These are phyloP conservation scores for Diplogelasinospora grovesii DNA, from an alignment of 495 filamentous ascomycete genomes.

Conservation along the genomic window DNA sequence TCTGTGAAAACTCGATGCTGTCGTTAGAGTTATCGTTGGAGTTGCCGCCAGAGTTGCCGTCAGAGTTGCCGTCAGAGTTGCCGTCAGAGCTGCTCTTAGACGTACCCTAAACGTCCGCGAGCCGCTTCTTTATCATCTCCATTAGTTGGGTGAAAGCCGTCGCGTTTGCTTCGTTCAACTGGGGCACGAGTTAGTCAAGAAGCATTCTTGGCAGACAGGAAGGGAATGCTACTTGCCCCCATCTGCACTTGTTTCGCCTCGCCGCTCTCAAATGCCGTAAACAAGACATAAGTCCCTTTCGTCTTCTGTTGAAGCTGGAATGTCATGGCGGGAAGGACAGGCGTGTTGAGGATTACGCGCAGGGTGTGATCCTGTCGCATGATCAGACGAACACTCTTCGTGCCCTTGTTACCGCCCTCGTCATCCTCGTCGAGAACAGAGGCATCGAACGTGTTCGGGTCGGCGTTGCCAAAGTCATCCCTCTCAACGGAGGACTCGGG, in stretches of 20 bases:
- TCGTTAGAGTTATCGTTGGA: too few relatives aligned
- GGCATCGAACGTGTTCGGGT: conserved; percentile 41
- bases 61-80: too few relatives aligned
- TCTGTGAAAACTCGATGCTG: too few relatives aligned
- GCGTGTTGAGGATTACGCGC: conserved; percentile 80
- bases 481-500: conserved; percentile 39
- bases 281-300: conserved; percentile 47
- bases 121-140: conserved; percentile 33
- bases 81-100: too few relatives aligned
- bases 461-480: conserved; percentile 38
- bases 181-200: background rate
- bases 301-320: conserved; percentile 62
- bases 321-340: conserved; percentile 64
- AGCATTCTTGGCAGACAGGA: background rate
- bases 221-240: conserved; percentile 49
- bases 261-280: conserved; percentile 54
- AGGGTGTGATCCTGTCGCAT: conserved; percentile 82
- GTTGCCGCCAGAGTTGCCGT: too few relatives aligned
- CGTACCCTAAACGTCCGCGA: conserved; percentile 19
- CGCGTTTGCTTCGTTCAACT: conserved; percentile 42
- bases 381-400: conserved; percentile 56
- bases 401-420: conserved; percentile 18
- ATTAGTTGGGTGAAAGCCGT: conserved; percentile 35
- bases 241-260: conserved; percentile 55
- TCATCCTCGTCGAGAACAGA: conserved; percentile 41